Base-by-base conservation (phyloP, 1,284 basidiomycete species). In the Apiotrichum gracile region DNA sequence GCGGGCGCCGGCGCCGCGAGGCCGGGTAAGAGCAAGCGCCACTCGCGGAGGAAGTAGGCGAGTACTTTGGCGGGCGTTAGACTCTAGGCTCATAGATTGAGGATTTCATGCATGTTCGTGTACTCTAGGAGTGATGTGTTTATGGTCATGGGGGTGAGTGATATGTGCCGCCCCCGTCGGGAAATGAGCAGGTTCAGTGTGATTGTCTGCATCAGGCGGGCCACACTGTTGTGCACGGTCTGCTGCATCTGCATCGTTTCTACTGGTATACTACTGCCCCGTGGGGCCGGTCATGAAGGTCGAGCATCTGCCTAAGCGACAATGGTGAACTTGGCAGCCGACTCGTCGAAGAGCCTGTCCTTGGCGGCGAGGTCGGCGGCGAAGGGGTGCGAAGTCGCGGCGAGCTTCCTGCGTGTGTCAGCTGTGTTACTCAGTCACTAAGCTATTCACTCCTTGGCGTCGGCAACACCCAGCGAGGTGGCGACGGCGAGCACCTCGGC, bases 401-500 rank as follows among this genome's bases (percentile, higher is more conserved):
- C 54, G 22, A 75, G 63, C 57, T 71, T 67, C 29, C 71, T 74
- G 31, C 8, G 45, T n/a, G 5, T 33, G 40, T 47, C 27, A 47
- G 44, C 21, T 21, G 4, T 6, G 6, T 7, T 4, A 6, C 5
- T n/a, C 27, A 14, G 12, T 27, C 19, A 2, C 12, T 25, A 5
- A 10, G 3, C 9, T 26, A 80, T 84, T 67, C 70, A 92, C 90
- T 76, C 78, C 78, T 83, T 85, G 27, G 83, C 72, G 37, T 84
- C 70, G 7, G 67, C 64, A 17, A 79, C 76, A 5, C 80, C 82
- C 26, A 91, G 74, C 13, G 84, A 82, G 1, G 82, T 77, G 1
- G 83, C 86, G 35, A 89, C 86, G 4, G 85, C 86, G 37, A 88
- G 76, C 6, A 88, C 81, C 67, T 90, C 86, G 46, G 80, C 78